phyloP scores from a whole-genome alignment of 345 rosid genomes.

The Citrus glauca region DNA sequence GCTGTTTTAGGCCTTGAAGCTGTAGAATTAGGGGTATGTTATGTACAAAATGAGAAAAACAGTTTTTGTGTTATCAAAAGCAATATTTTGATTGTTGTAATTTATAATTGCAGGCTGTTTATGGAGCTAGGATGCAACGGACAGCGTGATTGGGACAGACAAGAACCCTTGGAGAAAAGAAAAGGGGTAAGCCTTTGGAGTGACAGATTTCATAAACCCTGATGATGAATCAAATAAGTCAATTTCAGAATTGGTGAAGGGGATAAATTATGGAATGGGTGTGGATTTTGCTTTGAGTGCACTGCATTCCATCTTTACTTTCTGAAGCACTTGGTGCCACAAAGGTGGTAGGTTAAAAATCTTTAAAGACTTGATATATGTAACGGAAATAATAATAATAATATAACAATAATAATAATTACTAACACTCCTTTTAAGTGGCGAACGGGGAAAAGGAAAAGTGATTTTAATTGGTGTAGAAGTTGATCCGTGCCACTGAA shows the following conservation, averaged over 20 bases:
- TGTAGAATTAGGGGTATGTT: constrained; percentile 63
- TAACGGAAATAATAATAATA: no score
- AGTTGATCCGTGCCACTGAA: no score
- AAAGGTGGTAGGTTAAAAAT: constrained; percentile 27
- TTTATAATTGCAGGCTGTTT: constrained; percentile 32
- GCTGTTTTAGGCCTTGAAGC: constrained; percentile 76
- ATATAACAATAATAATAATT: no score
- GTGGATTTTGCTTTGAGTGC: constrained; percentile 71
- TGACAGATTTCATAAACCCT: constrained; percentile 64
- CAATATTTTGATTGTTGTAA: no score
- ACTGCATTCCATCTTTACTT: constrained; percentile 28
- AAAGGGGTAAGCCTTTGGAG: constrained; percentile 42
- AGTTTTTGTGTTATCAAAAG: no score
- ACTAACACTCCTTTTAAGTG: no score
- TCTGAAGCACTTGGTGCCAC: constrained; percentile 49
- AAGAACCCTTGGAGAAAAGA: constrained; percentile 33
- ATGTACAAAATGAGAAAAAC: no score
- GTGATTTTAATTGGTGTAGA: no score
- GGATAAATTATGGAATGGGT: constrained; percentile 43
- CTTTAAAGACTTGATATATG: no score
- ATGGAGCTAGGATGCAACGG: constrained; percentile 56
- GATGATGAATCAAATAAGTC: constrained; percentile 34
- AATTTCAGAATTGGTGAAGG: constrained; percentile 35
- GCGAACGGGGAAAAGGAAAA: no score
- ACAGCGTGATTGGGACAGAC: constrained; percentile 66